These are phyloP conservation scores for Collybia sp. DNA, from an alignment of 768 basidiomycete species.

Conservation along the genomic window DNA sequence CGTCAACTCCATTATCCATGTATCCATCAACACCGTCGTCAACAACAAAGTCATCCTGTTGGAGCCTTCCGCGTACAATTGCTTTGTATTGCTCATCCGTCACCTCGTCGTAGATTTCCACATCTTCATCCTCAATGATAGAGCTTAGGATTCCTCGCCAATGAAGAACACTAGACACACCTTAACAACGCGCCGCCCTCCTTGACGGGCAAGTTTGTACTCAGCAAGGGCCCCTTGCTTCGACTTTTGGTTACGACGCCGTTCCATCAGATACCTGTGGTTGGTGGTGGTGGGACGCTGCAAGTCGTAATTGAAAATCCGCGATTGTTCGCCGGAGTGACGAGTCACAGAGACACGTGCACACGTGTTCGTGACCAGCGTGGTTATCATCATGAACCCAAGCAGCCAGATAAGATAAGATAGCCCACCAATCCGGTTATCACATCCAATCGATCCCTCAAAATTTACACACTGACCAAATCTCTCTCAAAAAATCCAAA, in stretches of 20 bases:
- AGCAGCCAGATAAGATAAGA: too few species aligned
- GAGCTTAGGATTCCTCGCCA: constrained; percentile 1
- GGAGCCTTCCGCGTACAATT: constrained; percentile 80
- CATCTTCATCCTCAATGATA: constrained; percentile 46
- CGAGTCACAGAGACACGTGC: too few species aligned
- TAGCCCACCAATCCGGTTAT: too few species aligned
- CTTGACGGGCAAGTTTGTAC: constrained; percentile 55
- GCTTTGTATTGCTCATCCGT: constrained; percentile 83
- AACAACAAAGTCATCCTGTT: constrained; percentile 89
- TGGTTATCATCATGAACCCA: too few species aligned
- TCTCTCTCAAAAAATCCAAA: too few species aligned
- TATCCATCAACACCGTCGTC: constrained; percentile 93
- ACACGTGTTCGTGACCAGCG: too few species aligned
- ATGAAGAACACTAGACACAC: constrained; percentile 26
- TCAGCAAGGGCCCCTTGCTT: constrained; percentile 51
- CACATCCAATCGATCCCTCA: too few species aligned
- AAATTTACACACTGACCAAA: too few species aligned
- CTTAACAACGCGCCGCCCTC: constrained; percentile 55
- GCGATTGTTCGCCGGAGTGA: too few species aligned
- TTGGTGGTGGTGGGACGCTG: too few species aligned
- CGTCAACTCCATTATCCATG: constrained; percentile 95
- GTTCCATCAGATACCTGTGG: too few species aligned
- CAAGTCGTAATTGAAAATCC: too few species aligned
- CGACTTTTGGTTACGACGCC: constrained; percentile 13
- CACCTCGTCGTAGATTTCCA: constrained; percentile 82